These are phyloP conservation scores for Amaranthus palmeri DNA, from an alignment of 148 eudicot species.

Conservation along the genomic window DNA sequence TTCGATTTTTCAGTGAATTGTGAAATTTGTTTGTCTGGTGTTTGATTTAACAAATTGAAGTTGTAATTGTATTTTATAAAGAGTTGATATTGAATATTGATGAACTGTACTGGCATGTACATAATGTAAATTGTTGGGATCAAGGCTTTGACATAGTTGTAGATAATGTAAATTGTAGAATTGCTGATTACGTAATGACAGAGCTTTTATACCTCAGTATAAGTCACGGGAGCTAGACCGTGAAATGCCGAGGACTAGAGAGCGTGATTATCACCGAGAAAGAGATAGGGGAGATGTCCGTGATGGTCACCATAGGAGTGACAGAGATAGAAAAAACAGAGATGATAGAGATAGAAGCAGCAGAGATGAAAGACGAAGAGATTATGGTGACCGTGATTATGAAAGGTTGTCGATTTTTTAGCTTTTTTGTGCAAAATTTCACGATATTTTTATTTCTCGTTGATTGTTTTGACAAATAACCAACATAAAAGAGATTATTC, in stretches of 20 bases:
- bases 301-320: constrained; percentile 37
- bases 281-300: constrained; percentile 33
- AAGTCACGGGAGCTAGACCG: constrained; percentile 39
- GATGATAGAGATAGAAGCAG: constrained; percentile 41
- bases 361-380: constrained; percentile 55
- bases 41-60: not conserved
- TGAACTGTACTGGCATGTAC: not conserved
- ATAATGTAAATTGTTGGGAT: too few species aligned
- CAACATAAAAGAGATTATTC: too few species aligned
- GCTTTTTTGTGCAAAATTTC: not conserved
- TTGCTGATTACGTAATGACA: not conserved
- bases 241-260: constrained; percentile 44
- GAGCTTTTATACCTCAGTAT: constrained; percentile 28
- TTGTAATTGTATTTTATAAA: not conserved
- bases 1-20: not conserved
- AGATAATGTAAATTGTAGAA: not conserved
- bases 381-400: constrained; percentile 35
- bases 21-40: not conserved
- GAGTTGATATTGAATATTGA: not conserved
- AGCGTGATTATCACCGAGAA: constrained; percentile 33
- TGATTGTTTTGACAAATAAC: not conserved
- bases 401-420: constrained; percentile 41
- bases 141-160: not conserved
- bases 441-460: not conserved
- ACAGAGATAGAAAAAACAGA: constrained; percentile 37